These are phyloP conservation scores for Chrysopogon serrulatus DNA, from an alignment of 176 grass and related monocot genomes.

Conservation along the genomic window DNA sequence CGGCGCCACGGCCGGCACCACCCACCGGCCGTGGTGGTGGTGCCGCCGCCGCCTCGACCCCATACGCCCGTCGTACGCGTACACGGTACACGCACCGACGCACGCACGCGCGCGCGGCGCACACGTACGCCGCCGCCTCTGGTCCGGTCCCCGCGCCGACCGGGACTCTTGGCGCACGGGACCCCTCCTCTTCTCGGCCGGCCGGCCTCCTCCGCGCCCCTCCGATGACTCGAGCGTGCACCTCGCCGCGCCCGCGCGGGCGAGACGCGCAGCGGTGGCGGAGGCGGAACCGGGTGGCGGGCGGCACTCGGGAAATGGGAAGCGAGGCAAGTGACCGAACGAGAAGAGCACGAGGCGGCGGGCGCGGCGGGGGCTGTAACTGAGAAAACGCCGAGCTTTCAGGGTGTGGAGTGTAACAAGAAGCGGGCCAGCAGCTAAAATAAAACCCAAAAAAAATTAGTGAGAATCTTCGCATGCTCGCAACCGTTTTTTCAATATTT, in stretches of 20 bases:
- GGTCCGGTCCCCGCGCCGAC: neutral
- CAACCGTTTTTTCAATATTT: conserved; percentile 9
- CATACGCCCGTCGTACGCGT: conserved; percentile 29
- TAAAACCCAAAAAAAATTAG: neutral
- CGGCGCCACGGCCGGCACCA: conserved; percentile 56
- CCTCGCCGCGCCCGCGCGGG: neutral
- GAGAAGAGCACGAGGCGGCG: neutral
- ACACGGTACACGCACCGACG: no score
- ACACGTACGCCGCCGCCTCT: neutral
- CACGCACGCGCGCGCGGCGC: neutral
- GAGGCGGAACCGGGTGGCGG: neutral
- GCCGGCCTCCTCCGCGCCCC: neutral
- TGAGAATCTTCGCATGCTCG: conserved; percentile 13
- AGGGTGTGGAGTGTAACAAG: neutral
- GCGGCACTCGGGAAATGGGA: conserved; percentile 29
- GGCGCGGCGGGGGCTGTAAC: neutral
- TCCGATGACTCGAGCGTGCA: neutral
- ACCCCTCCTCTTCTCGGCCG: neutral
- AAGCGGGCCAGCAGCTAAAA: neutral
- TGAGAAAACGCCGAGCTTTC: neutral
- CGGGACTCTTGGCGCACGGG: neutral
- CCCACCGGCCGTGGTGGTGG: conserved; percentile 49
- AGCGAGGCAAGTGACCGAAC: neutral
- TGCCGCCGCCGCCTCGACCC: conserved; percentile 48
- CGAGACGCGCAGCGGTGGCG: neutral